Evolutionary conservation across 2,329 filamentous ascomycete species (phyloP), one percentile per base, ranked within the genome.

Genomic region (Aspergillus amoenus): DNA sequence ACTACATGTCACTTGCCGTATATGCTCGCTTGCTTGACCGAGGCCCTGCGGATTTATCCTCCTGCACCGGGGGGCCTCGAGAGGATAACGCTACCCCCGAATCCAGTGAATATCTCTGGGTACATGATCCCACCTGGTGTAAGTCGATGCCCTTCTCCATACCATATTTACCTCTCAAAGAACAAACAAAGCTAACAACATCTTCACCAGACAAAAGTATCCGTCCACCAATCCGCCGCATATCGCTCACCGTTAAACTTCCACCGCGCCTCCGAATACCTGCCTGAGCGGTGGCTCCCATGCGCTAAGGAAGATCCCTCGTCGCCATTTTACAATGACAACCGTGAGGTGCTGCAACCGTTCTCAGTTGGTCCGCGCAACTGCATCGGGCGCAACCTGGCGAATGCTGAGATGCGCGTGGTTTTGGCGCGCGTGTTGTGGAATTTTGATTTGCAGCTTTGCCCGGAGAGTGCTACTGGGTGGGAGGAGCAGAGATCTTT

Each of bases 1-100:
- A n/a, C 22, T 8, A 24, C n/a, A 2, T 27, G 48, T 3, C 42
- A 52, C 51, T 42, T 69, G 37, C 54, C 57, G 17, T 82, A 79
- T 59, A 67, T 80, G 57, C 70, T 75, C 41, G 78, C 78, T 4
- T 76, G 76, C 55, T 68, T 81, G 12, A 73, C 77, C 51, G 79
- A 82, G 66, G 75, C 71, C 2, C 66, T 81, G 3, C 70, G 79
- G 8, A 73, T 79, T 52, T 78, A 77, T 61, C 78, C 79, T 1
- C 78, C 79, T 0, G 74, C 80, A 3, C 72, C 76, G 69, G 76
- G 6, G 64, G 66, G 8, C 68, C 73, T 0, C 70, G 71, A 6
- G 64, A 68, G 18, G 72, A 67, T 9, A 77, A 77, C 5, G 66
- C 66, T 4, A 66, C 67, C 4, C 37, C 64, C 0, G 73, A 62